Conservation (phyloP, 1,284 basidiomycete genomes). For the Lentinus polychrous region DNA sequence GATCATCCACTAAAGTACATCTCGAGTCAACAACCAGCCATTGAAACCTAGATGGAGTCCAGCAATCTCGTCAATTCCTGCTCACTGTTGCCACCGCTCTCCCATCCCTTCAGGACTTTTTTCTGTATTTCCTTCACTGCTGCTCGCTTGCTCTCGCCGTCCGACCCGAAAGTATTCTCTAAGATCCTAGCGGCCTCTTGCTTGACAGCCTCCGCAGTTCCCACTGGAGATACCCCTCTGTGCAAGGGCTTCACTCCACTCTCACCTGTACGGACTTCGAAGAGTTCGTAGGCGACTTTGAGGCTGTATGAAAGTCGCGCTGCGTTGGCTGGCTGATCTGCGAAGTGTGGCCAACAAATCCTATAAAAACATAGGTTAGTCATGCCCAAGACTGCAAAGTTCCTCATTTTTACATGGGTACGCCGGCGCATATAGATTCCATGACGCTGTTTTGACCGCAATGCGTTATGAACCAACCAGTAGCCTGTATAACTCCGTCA, state of each 20-base stretch:
- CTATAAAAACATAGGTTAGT: not conserved
- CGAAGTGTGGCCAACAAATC: conserved; percentile 11
- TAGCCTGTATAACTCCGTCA: conserved; percentile 13
- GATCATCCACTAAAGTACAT: no score
- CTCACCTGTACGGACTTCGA: conserved; percentile 18
- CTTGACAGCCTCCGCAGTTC: conserved; percentile 11
- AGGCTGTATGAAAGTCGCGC: conserved; percentile 11
- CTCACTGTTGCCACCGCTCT: no score
- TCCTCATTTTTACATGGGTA: conserved; percentile 17
- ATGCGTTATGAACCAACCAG: conserved; percentile 19
- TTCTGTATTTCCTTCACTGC: conserved; percentile 9
- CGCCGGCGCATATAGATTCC: conserved; percentile 13
- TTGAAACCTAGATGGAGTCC: no score
- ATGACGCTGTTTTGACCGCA: conserved; percentile 18
- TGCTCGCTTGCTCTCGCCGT: conserved; percentile 13
- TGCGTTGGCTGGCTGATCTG: conserved; percentile 16
- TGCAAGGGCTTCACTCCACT: conserved; percentile 14
- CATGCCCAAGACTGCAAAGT: no score
- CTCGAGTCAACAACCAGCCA: no score
- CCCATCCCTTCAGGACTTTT: no score
- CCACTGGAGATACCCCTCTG: conserved; percentile 8
- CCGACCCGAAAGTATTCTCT: conserved; percentile 6
- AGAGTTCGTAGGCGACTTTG: conserved; percentile 20
- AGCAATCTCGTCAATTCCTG: no score
- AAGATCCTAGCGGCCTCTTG: conserved; percentile 7